Evolutionary conservation across 139 green algal genomes (phyloP), one percentile per base, ranked within the genome.

Genomic region (Tetradesmus obliquus): DNA sequence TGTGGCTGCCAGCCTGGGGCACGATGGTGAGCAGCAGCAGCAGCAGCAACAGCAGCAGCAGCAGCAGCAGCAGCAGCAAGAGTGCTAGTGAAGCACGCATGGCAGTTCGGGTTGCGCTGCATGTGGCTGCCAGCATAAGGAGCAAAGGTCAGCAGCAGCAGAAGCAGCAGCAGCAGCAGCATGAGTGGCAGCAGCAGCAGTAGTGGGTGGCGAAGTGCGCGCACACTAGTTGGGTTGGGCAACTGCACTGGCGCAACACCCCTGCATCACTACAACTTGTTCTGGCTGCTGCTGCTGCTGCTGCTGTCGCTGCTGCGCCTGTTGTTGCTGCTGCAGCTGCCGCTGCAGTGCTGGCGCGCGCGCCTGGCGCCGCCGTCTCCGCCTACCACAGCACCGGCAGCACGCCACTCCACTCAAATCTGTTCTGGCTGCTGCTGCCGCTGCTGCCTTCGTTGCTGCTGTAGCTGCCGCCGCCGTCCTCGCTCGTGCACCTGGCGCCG

Each of bases 321-420:
- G 88, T 22, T 81, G 80, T 82, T 88, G 32, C 45, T 85, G 87
- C 58, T 88, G 84, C 74, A 91, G 72, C 45, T 76, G 74, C 58
- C 17, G 80, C 55, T 55, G 81, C 74, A 3, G 55, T 55, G 19
- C 57, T 84, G 6, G 57, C 74, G 6, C 76, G 88, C 53, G 88
- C 74, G 24, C 22, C 88, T 8, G 58, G 74, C 2, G 79, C 57
- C 5, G 22, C 13, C 12, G 62, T 89, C 17, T 32, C 15, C 13
- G 32, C 32, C 3, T 5, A 9, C 5, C 62, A 89, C 66, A 19
- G 9, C 2, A 24, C 45, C 32, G 85, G 85, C 32, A 19, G 62
- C 24, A 89, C 85, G 2, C 85, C 85, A 0, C 85, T 89, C 13
- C 85, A 89, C 85, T 66, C 32, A 45, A 45, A 45, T 45, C 32